phyloP scores from a whole-genome alignment of 257 asterid genomes.

The Perilla frutescens region DNA sequence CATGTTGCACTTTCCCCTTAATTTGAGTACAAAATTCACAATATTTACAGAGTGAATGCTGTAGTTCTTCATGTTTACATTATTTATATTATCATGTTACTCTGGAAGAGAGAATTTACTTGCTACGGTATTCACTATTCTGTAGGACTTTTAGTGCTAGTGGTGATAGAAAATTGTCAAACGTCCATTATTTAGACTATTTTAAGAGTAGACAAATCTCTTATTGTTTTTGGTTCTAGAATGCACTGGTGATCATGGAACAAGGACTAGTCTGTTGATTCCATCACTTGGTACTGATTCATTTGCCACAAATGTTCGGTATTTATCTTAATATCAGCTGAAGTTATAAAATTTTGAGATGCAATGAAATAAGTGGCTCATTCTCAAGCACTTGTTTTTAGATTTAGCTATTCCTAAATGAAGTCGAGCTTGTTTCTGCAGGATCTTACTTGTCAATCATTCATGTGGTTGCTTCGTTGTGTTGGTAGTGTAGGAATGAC shows the following conservation, averaged over 20 bases:
- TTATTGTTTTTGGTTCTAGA: slow-evolving; percentile 8
- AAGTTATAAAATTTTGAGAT: slow-evolving; percentile 16
- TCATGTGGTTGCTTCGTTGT: slow-evolving; percentile 3
- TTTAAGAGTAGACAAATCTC: neutral
- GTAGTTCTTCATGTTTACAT: slow-evolving; percentile 27
- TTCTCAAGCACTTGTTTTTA: slow-evolving; percentile 7
- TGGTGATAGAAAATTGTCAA: slow-evolving; percentile 12
- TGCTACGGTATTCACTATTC: slow-evolving; percentile 8
- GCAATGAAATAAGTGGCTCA: slow-evolving; percentile 4
- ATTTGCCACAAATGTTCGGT: slow-evolving; percentile 7
- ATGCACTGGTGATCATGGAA: neutral
- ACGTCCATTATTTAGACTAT: neutral
- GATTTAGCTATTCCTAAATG: slow-evolving; percentile 10
- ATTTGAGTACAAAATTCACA: slow-evolving; percentile 3
- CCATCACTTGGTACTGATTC: neutral
- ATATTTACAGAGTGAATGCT: slow-evolving; percentile 1
- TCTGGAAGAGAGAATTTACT: neutral
- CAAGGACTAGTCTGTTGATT: slow-evolving; percentile 5
- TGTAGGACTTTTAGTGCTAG: neutral
- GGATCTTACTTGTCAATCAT: slow-evolving; percentile 9
- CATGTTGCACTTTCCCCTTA: neutral
- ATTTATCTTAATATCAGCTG: neutral
- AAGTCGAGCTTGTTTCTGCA: too few species aligned
- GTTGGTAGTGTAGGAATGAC: slow-evolving; percentile 13
- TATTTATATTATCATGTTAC: slow-evolving; percentile 16